Evolutionary conservation across 2,329 filamentous ascomycete species (phyloP), one percentile per base, ranked within the genome.

Genomic region (Clonostachys sp.): DNA sequence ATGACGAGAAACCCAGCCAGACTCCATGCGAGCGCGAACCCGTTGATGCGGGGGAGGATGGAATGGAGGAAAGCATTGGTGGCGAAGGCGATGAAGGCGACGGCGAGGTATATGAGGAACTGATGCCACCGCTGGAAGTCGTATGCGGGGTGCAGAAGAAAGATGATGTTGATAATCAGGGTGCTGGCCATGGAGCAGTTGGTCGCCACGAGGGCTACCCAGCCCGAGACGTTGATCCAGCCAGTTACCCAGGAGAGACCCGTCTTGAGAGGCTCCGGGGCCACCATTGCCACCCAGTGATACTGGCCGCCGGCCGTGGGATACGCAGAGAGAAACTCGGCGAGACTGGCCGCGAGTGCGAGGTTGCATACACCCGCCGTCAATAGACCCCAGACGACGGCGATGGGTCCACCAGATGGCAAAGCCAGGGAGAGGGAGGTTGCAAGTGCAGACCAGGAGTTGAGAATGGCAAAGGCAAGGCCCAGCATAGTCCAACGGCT

Each of bases 1-100:
- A 90, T 87, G 48, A 89, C 70, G 41, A 78, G 66, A 54, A 90
- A 89, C 0, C 87, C 87, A 2, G 73, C 63, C 3, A 90, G 70
- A 4, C 81, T 86, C 86, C 86, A 90, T 45, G 82, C 75, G 53
- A 90, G 86, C 2, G 86, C 86, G 16, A 74, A 74, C 60, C 86
- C 83, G 58, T 84, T 89, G 54, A 90, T 71, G 12, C 76, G 72
- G 0, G 86, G 85, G 5, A 91, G 70, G 5, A 83, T 56, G 3
- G 58, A 53, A 2, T 59, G 64, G 16, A 77, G 69, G 53, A 88
- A 85, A 2, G 81, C 78, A 52, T 89, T 89, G 62, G 88, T 68
- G 43, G 78, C 48, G 50, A 88, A 80, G 4, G 81, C 81, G 13
- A 77, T 63, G 18, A 83, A 49, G 7, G 80, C 84, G 59, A 83